Evolutionary conservation across 2,329 filamentous ascomycete species (phyloP).

Genomic region (Aspergillus sp.): DNA sequence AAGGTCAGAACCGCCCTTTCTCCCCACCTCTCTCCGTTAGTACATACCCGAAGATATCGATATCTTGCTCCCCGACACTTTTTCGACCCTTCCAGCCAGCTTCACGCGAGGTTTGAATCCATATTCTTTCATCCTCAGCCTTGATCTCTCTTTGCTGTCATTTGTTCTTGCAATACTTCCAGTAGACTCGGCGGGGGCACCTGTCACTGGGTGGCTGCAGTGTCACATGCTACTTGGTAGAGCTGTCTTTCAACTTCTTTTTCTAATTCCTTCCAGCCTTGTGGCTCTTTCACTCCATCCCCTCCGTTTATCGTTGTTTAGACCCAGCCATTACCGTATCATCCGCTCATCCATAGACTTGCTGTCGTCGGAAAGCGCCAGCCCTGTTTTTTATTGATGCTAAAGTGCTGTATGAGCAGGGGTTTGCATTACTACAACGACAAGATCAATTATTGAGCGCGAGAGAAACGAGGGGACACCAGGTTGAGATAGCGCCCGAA

Average conservation of each 20-base stretch:
- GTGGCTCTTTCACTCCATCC: background rate
- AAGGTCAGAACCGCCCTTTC: background rate
- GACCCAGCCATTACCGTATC: background rate
- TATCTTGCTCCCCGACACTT: background rate
- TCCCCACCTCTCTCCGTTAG: background rate
- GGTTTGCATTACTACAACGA: background rate
- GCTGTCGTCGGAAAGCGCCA: background rate
- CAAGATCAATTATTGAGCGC: background rate
- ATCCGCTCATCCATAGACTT: background rate
- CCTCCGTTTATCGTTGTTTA: background rate
- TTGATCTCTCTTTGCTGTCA: background rate
- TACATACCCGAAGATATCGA: background rate
- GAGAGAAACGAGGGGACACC: background rate
- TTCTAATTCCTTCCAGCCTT: background rate
- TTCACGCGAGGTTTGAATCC: background rate
- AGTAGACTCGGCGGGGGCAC: background rate
- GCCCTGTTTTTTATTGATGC: slow-evolving; percentile 1
- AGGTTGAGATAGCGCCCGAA: background rate
- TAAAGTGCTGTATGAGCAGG: background rate
- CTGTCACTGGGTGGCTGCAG: background rate
- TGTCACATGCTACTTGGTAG: slow-evolving; percentile 1
- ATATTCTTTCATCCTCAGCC: background rate
- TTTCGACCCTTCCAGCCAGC: background rate
- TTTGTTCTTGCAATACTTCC: background rate
- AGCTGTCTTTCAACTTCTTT: background rate